Base-by-base conservation (phyloP, 2,329 filamentous ascomycete species). In the Colletotrichum tropicicola region DNA sequence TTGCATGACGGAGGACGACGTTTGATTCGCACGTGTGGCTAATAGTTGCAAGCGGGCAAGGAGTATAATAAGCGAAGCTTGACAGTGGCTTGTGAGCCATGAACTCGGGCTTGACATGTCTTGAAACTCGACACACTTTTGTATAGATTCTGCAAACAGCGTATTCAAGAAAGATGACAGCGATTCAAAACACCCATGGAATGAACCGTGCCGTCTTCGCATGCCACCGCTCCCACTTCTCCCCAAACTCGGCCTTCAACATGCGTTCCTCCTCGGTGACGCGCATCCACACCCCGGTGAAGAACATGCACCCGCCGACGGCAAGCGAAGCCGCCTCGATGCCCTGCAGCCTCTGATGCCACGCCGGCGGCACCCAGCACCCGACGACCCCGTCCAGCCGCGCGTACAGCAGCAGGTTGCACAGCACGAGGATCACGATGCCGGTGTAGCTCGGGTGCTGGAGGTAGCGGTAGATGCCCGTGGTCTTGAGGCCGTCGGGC, bases 381-480 rank as follows among this genome's bases (percentile, higher is more conserved):
- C 74, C 75, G 0, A 76, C 37, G 2, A 74, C 70, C 0, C 78
- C 82, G 61, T 84, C 81, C 25, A 73, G 62, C 1, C 81, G 70
- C 13, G 71, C 58, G 6, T 82, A 70, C 4, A 85, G 60, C 1
- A 70, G 58, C 1, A 71, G 35, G 54, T 77, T 75, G 43, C 65
- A 71, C 2, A 75, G 13, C 1, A 77, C 54, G 0, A 86, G 67
- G 3, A 80, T 28, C 0, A 77, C 9, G 2, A 81, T 45, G 0
- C 81, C 84, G 0, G 80, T 80, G 62, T 87, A 87, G 58, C 83
- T 84, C 2, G 84, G 84, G 68, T 87, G 84, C 68, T 86, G 83
- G 3, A 86, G 72, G 65, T 80, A 83, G 17, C 67, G 65, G 65
- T 87, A 87, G 2, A 87, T 72, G 0, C 84, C 84, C 1, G 69